Percentiles rank a stretch among this genome's conserved stretches.
Conservation (phyloP, 2,329 filamentous ascomycete genomes). For the Curvularia eragrostidis region DNA sequence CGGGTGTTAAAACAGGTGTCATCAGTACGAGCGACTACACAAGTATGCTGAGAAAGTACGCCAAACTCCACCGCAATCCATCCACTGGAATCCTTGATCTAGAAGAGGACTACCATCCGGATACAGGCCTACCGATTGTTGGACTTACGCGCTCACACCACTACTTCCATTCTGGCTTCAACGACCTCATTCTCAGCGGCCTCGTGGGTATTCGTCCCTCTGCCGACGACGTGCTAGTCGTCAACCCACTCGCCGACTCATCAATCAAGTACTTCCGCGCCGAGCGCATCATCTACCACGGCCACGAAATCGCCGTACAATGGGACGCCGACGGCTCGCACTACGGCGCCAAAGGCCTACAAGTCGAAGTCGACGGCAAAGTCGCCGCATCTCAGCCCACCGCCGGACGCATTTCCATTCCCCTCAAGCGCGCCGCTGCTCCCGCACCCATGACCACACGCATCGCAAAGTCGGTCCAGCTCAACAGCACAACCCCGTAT, state of each 20-base stretch:
- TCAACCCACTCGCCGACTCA: slow-evolving; percentile 50
- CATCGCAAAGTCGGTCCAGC: slow-evolving; percentile 49
- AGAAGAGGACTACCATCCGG: slow-evolving; percentile 55
- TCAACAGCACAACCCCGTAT: slow-evolving; percentile 37
- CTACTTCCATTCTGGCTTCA: slow-evolving; percentile 57
- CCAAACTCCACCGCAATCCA: slow-evolving; percentile 51
- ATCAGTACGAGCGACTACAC: slow-evolving; percentile 48
- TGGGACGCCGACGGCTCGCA: slow-evolving; percentile 50
- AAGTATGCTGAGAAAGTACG: slow-evolving; percentile 48
- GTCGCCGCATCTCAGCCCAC: slow-evolving; percentile 40
- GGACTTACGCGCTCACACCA: slow-evolving; percentile 53
- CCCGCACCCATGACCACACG: slow-evolving; percentile 38
- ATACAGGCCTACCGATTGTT: slow-evolving; percentile 52
- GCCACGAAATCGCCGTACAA: slow-evolving; percentile 51
- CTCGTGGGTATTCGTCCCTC: slow-evolving; percentile 53
- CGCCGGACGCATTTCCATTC: slow-evolving; percentile 35
- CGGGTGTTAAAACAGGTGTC: slow-evolving; percentile 28
- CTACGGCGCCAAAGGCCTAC: slow-evolving; percentile 44
- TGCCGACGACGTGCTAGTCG: slow-evolving; percentile 49
- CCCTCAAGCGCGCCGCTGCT: slow-evolving; percentile 21
- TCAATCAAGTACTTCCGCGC: slow-evolving; percentile 52
- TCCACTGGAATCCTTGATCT: slow-evolving; percentile 44
- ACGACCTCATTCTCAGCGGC: slow-evolving; percentile 52
- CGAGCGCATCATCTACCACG: slow-evolving; percentile 53
- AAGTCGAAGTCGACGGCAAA: slow-evolving; percentile 46